Evolutionary conservation across 2,329 filamentous ascomycete species (phyloP), one percentile per base, ranked within the genome.

Genomic region (Apiospora phragmitis): DNA sequence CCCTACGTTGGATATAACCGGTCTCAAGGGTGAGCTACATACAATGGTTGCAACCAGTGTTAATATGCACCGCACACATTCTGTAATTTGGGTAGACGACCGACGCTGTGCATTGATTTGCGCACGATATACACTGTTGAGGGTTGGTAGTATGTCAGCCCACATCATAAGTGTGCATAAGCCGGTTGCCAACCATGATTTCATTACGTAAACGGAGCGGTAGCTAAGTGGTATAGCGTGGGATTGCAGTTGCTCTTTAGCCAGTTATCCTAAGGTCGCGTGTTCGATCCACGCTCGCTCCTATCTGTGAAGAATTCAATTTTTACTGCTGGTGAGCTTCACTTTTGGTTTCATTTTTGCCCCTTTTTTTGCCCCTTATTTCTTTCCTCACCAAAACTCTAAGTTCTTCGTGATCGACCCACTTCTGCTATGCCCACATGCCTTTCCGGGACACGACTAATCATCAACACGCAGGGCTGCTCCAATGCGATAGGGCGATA

Each of bases 161-260:
- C 32, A 35, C 55, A 29, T 67, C 9, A 67, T 67, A 35, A 11
- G 2, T 3, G 16, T 29, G 38, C 65, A 67, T 67, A 43, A 43
- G 41, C n/a, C 29, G 14, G 7, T 12, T 14, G 9, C 38, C 65
- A 67, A 26, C 29, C 65, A 67, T 45, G 18, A 6, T 12, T 12
- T 67, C 24, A 67, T 11, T 21, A 29, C 38, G 38, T 45, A 3
- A 43, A 14, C 26, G 65, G 65, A 67, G 65, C 38, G 65, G 38
- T 67, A 67, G 65, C 65, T 67, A 67, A 67, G 65, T 67, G 65
- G 65, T 67, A 67, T 67, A 67, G 65, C 65, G 65, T 67, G 65
- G 65, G 65, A 67, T 67, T 67, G 65, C 65, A 67, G 65, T 67
- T 45, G n/a, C 16, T 29, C 29, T 16, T 42, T 18, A 24, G 38